phyloP scores from a whole-genome alignment of 257 asterid genomes.

The Primulina huaijiensis region DNA sequence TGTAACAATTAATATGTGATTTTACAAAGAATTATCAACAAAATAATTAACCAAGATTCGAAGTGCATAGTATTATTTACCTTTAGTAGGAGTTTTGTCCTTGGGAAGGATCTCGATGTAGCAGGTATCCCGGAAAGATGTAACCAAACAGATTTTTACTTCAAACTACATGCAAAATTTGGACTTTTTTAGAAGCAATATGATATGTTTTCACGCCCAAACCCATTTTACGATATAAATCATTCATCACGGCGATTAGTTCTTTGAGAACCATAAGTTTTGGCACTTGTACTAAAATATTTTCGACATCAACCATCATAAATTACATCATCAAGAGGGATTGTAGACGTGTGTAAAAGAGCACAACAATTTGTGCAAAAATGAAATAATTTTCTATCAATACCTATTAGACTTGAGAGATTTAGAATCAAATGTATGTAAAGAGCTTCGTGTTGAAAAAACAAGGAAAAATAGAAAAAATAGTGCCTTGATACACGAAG shows the following conservation, averaged over 20 bases:
- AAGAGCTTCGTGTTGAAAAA: too few relatives aligned
- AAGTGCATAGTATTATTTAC: conserved; percentile 26
- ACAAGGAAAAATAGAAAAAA: too few relatives aligned
- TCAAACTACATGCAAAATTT: conserved; percentile 49
- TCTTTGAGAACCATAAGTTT: neutral
- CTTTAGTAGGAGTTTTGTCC: conserved; percentile 51
- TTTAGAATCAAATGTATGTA: too few relatives aligned
- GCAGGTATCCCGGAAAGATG: conserved; percentile 77
- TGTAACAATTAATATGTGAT: neutral
- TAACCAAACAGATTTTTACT: conserved; percentile 79
- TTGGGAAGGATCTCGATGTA: conserved; percentile 91
- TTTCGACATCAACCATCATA: too few relatives aligned
- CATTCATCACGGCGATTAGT: neutral
- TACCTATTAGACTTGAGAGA: neutral
- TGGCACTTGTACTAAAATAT: too few relatives aligned
- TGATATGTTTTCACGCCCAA: neutral
- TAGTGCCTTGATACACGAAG: too few relatives aligned
- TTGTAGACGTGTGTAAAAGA: too few relatives aligned
- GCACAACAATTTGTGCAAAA: neutral
- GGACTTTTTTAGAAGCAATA: neutral
- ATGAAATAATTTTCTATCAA: too few relatives aligned
- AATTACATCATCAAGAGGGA: too few relatives aligned
- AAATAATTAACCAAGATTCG: neutral
- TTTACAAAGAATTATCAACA: too few relatives aligned
- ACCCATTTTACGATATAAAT: neutral